A percentile compares a stretch with the other conserved stretches of the same genome.
These are phyloP conservation scores for Lactifluus pinguis DNA, from an alignment of 768 basidiomycete genomes.

Conservation along the genomic window DNA sequence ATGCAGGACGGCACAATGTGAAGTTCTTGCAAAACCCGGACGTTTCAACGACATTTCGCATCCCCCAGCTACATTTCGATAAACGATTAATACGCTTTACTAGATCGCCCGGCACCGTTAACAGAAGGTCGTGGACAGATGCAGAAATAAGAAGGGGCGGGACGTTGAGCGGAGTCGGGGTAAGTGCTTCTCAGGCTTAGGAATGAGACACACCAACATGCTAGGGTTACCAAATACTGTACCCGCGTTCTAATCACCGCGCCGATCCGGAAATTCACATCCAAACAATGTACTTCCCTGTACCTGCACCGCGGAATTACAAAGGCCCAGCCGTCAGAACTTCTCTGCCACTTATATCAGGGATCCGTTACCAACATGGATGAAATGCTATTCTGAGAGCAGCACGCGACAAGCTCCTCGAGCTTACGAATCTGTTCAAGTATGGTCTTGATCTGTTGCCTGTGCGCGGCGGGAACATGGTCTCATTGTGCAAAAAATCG, in stretches of 20 bases:
- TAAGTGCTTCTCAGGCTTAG: no score
- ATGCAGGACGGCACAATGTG: no score
- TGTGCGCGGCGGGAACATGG: slow-evolving; percentile 48
- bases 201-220: slow-evolving; percentile 41
- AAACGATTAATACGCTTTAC: no score
- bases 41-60: no score
- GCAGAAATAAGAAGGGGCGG: no score
- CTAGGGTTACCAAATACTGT: slow-evolving; percentile 3
- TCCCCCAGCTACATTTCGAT: no score
- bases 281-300: slow-evolving; percentile 11
- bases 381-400: no score
- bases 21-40: no score
- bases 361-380: no score
- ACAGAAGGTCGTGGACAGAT: slow-evolving; percentile 48
- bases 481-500: slow-evolving; percentile 37
- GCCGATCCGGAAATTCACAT: slow-evolving; percentile 17
- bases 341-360: slow-evolving; percentile 13
- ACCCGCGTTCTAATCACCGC: slow-evolving; percentile 21
- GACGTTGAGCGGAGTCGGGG: no score
- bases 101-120: no score
- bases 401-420: slow-evolving; percentile 55
- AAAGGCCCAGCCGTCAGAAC: background rate
- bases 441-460: slow-evolving; percentile 88
- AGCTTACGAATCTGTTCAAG: slow-evolving; percentile 88
- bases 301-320: background rate